Evolutionary conservation across 352 stramenopile genomes (phyloP), one percentile per base, ranked within the genome.

Genomic region (Sclerospora graminicola): DNA sequence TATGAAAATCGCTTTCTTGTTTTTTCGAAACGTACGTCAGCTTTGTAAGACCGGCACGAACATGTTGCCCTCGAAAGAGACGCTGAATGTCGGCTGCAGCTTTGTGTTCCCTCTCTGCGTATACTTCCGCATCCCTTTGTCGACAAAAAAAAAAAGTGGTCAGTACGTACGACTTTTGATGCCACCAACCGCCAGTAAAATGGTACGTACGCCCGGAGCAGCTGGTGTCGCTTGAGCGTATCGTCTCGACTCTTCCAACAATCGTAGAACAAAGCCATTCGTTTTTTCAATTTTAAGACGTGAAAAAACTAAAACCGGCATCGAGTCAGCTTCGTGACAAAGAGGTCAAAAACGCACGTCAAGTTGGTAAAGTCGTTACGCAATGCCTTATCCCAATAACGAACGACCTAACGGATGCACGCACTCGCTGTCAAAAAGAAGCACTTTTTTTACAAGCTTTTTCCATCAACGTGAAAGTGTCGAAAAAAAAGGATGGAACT

Each of bases 261-360:
- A 20, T 78, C 60, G 16, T 79, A 65, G 47, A 84, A 84, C 40
- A 78, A 63, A 51, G 72, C 69, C 69, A 82, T 79, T 8, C 43
- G 38, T 36, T 16, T 19, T n/a, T n/a, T n/a, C n/a, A n/a, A n/a
- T n/a, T n/a, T n/a, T n/a, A n/a, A n/a, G n/a, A n/a, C n/a, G n/a
- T n/a, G n/a, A n/a, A n/a, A 26, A 26, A 6, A 26, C 21, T 7
- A 26, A 26, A 26, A 6, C 21, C 6, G 21, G 21, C n/a, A 26
- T 26, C 21, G 21, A 26, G 21, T 26, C 21, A 26, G 21, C 6
- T 3, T 26, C 21, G 3, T 26, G 21, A 26, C 21, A 26, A 26
- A 26, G 21, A 26, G n/a, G n/a, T n/a, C 21, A 26, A 26, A 3
- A 3, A 26, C 21, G 21, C 21, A 26, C 48, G 57, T 62, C 48